Percentiles rank a stretch among this genome's conserved stretches.
Evolutionary conservation across 2,329 filamentous ascomycete genomes (phyloP).

Genomic region (Fusarium sororula): DNA sequence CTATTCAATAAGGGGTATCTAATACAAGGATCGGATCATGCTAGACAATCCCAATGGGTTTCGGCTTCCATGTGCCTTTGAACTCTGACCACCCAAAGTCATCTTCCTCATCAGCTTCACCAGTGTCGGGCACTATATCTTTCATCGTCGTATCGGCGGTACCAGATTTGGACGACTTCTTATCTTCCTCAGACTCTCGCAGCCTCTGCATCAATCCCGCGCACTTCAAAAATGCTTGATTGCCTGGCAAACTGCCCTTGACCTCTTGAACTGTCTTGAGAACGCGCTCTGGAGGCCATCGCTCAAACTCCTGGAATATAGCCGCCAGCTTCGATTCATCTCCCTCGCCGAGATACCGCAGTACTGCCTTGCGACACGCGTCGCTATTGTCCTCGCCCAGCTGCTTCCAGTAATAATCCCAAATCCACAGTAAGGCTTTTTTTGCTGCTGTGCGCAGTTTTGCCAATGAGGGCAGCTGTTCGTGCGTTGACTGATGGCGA

Average conservation of each 20-base stretch:
- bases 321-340: constrained; percentile 41
- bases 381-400: constrained; percentile 47
- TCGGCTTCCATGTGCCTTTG: constrained; percentile 64
- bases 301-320: constrained; percentile 44
- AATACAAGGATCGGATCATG: not conserved
- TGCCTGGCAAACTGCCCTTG: constrained; percentile 52
- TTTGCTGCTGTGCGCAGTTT: constrained; percentile 75
- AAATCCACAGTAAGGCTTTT: constrained; percentile 84
- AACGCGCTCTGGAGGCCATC: constrained; percentile 50
- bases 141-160: constrained; percentile 15
- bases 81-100: constrained; percentile 58
- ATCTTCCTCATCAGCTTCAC: constrained; percentile 37
- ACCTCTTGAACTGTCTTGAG: constrained; percentile 52
- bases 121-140: constrained; percentile 20
- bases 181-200: constrained; percentile 12
- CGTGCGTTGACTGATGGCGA: constrained; percentile 89
- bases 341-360: constrained; percentile 51
- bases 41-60: constrained; percentile 66
- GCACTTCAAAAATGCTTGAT: constrained; percentile 55
- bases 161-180: constrained; percentile 12
- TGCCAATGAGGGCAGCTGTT: constrained; percentile 80
- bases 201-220: constrained; percentile 56
- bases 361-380: constrained; percentile 49
- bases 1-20: constrained; percentile 24
- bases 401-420: constrained; percentile 84